Evolutionary conservation across 768 basidiomycete species (phyloP).

Genomic region (Serendipita indica): DNA sequence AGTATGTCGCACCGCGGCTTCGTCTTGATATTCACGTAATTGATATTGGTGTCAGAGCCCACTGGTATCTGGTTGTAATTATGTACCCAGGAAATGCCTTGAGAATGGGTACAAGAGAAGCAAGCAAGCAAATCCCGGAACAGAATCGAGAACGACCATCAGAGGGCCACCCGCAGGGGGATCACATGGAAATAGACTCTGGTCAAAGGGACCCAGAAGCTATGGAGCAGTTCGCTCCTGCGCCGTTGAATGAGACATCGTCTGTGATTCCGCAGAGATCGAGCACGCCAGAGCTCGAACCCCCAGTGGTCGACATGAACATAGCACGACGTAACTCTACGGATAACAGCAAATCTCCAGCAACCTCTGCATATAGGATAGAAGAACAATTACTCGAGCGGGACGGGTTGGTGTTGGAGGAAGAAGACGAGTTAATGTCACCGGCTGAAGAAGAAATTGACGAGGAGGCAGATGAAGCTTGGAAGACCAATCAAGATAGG

Average conservation of each 20-base stretch:
- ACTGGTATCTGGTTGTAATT: conserved; percentile 97
- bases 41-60: conserved; percentile 38
- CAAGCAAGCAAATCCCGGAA: neutral
- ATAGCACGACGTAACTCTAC: too few species aligned
- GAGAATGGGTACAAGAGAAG: conserved; percentile 27
- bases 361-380: too few species aligned
- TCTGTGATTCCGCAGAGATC: too few species aligned
- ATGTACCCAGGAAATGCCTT: conserved; percentile 56
- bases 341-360: too few species aligned
- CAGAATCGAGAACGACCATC: neutral
- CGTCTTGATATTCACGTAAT: neutral
- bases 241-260: too few species aligned
- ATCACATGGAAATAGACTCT: neutral
- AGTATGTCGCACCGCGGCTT: conserved; percentile 36
- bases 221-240: too few species aligned
- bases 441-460: neutral
- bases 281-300: too few species aligned
- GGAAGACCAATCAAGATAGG: neutral
- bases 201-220: too few species aligned
- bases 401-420: too few species aligned
- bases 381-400: too few species aligned
- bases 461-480: neutral
- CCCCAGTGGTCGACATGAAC: too few species aligned
- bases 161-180: neutral
- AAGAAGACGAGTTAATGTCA: too few species aligned